Percentiles rank a stretch among this genome's conserved stretches.
phyloP scores from a whole-genome alignment of 371 early-diverging fungal genomes.

The Modicella reniformis region DNA sequence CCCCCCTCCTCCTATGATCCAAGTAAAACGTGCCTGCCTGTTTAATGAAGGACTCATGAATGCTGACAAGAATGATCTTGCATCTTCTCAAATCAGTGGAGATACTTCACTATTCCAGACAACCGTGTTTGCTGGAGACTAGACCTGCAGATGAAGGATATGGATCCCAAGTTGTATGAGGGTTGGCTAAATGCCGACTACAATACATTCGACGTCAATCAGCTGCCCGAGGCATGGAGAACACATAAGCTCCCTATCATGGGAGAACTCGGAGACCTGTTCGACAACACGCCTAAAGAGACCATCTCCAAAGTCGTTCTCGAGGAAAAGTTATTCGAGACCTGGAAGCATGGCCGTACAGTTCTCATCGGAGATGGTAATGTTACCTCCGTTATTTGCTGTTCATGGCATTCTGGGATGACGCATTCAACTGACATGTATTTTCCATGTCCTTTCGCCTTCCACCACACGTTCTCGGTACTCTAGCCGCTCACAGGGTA shows the following conservation, averaged over 20 bases:
- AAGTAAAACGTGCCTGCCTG: not conserved
- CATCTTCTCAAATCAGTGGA: slow-evolving; percentile 21
- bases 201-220: slow-evolving; percentile 22
- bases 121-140: slow-evolving; percentile 45
- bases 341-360: slow-evolving; percentile 29
- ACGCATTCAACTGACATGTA: too few species aligned
- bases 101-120: slow-evolving; percentile 36
- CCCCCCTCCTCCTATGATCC: not conserved
- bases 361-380: slow-evolving; percentile 38
- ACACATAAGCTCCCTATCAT: slow-evolving; percentile 33
- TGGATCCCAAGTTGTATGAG: slow-evolving; percentile 28
- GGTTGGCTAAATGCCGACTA: slow-evolving; percentile 45
- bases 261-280: slow-evolving; percentile 27
- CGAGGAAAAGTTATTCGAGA: slow-evolving; percentile 33
- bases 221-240: slow-evolving; percentile 26
- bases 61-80: not conserved
- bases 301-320: slow-evolving; percentile 33
- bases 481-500: slow-evolving; percentile 35
- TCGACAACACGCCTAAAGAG: slow-evolving; percentile 25
- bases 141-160: slow-evolving; percentile 25
- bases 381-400: not conserved
- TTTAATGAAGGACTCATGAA: not conserved
- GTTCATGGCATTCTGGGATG: too few species aligned
- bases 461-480: not conserved
- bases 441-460: too few species aligned